These are phyloP conservation scores for Auriscalpium orientale DNA, from an alignment of 768 basidiomycete genomes.

Conservation along the genomic window DNA sequence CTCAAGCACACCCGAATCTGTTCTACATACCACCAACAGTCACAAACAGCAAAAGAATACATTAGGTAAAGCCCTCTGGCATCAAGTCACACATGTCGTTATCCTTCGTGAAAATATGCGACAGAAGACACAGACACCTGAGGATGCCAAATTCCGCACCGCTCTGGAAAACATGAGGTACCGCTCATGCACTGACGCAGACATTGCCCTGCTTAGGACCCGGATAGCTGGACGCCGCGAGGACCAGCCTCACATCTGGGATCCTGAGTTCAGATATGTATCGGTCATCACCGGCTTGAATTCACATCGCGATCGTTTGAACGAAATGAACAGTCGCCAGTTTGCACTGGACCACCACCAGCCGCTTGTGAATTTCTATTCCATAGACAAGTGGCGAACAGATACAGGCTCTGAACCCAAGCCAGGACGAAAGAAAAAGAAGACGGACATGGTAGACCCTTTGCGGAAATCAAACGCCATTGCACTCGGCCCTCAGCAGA, in stretches of 20 bases:
- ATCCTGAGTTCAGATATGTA: slow-evolving; percentile 23
- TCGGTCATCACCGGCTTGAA: slow-evolving; percentile 33
- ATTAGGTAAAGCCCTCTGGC: slow-evolving; percentile 16
- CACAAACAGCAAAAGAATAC: background rate
- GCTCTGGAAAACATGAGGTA: slow-evolving; percentile 32
- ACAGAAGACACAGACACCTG: slow-evolving; percentile 6
- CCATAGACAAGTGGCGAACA: slow-evolving; percentile 1
- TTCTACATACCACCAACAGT: background rate
- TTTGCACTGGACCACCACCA: slow-evolving; percentile 28
- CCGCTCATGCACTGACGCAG: slow-evolving; percentile 28
- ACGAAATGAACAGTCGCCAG: slow-evolving; percentile 21
- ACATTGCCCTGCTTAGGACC: slow-evolving; percentile 28
- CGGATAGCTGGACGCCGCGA: slow-evolving; percentile 14
- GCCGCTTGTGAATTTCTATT: slow-evolving; percentile 22
- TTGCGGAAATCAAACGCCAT: background rate
- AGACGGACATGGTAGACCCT: background rate
- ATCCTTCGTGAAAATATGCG: slow-evolving; percentile 15
- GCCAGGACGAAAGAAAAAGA: background rate
- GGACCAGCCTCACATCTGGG: slow-evolving; percentile 6
- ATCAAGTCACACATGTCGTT: slow-evolving; percentile 12
- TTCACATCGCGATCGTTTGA: slow-evolving; percentile 30
- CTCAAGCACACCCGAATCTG: background rate
- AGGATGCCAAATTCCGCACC: slow-evolving; percentile 23
- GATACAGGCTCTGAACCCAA: no score
- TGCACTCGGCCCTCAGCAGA: slow-evolving; percentile 6